These are phyloP conservation scores for Colletotrichum theobromicola DNA, from an alignment of 2,329 filamentous ascomycete genomes.

Conservation along the genomic window DNA sequence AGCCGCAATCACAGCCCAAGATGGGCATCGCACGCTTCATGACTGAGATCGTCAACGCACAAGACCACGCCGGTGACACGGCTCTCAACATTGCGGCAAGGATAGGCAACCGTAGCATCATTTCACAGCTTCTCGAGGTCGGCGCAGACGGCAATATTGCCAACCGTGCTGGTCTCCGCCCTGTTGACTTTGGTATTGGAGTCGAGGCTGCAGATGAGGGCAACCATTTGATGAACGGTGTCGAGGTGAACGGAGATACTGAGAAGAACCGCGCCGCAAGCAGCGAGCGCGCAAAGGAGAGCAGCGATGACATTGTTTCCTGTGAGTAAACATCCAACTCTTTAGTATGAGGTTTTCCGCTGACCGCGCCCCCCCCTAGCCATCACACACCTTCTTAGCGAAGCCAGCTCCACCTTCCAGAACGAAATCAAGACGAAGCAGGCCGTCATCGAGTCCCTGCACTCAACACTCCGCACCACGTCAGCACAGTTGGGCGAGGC, in stretches of 20 bases:
- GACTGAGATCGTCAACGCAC: conserved; percentile 94
- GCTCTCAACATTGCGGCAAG: conserved; percentile 92
- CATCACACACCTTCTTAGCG: conserved; percentile 81
- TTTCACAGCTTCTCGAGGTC: conserved; percentile 94
- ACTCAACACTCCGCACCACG: conserved; percentile 79
- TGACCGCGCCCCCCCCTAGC: conserved; percentile 52
- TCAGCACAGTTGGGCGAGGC: conserved; percentile 81
- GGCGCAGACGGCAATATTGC: conserved; percentile 91
- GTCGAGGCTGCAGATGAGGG: conserved; percentile 57
- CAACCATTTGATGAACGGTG: conserved; percentile 1
- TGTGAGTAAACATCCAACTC: conserved; percentile 60
- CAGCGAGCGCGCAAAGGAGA: conserved; percentile 68
- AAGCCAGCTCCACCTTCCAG: conserved; percentile 81
- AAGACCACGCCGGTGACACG: conserved; percentile 93
- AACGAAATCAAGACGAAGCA: conserved; percentile 85
- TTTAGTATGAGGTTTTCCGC: background rate
- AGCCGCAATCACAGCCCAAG: conserved; percentile 53
- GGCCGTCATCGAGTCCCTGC: conserved; percentile 79
- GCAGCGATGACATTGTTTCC: conserved; percentile 78
- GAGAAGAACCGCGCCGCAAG: conserved; percentile 51
- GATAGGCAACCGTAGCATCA: conserved; percentile 92
- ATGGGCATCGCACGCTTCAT: conserved; percentile 94
- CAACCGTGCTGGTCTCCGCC: conserved; percentile 86
- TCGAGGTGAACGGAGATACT: conserved; percentile 41
- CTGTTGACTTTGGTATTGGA: conserved; percentile 93